Conservation (phyloP, 768 basidiomycete species). For the Lactarius sp. region DNA sequence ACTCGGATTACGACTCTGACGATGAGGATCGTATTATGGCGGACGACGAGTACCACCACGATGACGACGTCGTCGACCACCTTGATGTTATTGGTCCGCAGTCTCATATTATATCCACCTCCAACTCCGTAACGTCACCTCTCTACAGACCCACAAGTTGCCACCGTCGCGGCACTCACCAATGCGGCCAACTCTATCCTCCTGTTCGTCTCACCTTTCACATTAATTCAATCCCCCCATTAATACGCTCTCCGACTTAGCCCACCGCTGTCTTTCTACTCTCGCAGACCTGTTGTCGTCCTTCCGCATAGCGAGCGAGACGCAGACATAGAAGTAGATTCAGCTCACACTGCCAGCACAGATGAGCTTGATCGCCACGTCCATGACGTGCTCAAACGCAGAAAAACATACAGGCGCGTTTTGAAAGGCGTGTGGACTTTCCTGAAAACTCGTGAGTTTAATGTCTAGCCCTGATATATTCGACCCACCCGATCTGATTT, state of each 20-base stretch:
- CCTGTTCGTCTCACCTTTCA: conserved; percentile 39
- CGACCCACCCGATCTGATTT: not conserved
- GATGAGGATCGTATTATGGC: conserved; percentile 14
- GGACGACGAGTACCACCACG: conserved; percentile 43
- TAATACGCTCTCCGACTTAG: conserved; percentile 32
- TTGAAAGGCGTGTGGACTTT: conserved; percentile 76
- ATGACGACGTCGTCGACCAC: conserved; percentile 79
- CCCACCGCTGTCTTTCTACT: conserved; percentile 66
- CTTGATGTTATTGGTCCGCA: conserved; percentile 69
- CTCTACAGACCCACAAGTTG: conserved; percentile 61
- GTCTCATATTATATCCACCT: conserved; percentile 3
- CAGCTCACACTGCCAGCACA: conserved; percentile 36
- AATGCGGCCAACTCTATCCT: conserved; percentile 78
- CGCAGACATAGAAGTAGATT: conserved; percentile 28
- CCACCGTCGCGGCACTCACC: conserved; percentile 67
- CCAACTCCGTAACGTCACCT: not conserved
- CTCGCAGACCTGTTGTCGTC: conserved; percentile 61
- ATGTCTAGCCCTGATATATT: not conserved
- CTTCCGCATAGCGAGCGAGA: conserved; percentile 38
- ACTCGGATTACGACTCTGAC: conserved; percentile 20
- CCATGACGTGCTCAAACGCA: conserved; percentile 62
- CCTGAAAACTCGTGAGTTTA: conserved; percentile 67
- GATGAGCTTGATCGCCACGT: conserved; percentile 69
- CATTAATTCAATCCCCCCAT: not conserved
- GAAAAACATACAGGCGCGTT: conserved; percentile 53